These are phyloP conservation scores for Talaromyces sp. DNA, from an alignment of 2,329 filamentous ascomycete species.

Conservation along the genomic window DNA sequence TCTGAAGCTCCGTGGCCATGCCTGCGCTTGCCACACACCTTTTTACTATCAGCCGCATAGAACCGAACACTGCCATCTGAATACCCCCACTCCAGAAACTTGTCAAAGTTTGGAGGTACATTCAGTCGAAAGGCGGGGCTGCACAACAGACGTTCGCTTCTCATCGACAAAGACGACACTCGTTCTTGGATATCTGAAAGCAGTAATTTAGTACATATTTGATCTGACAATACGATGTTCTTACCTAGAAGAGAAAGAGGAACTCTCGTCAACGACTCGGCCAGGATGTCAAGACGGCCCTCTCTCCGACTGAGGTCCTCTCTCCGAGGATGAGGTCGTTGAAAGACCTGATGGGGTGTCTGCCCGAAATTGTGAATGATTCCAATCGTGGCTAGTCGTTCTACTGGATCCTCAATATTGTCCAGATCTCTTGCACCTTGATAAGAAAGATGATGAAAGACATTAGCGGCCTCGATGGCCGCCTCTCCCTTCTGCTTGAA, in stretches of 20 bases:
- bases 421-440: constrained; percentile 91
- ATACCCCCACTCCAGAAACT: constrained; percentile 94
- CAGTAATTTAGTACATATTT: neutral
- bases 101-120: constrained; percentile 80
- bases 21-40: constrained; percentile 45
- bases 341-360: constrained; percentile 92
- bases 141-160: constrained; percentile 77
- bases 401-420: constrained; percentile 80
- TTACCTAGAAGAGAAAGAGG: constrained; percentile 71
- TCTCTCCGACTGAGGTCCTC: constrained; percentile 64
- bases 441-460: constrained; percentile 95
- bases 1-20: neutral
- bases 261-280: constrained; percentile 71
- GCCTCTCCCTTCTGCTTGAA: constrained; percentile 91
- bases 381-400: constrained; percentile 82
- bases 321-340: constrained; percentile 70
- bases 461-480: constrained; percentile 85
- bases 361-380: constrained; percentile 99
- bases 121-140: constrained; percentile 82
- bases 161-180: constrained; percentile 73
- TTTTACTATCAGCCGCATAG: constrained; percentile 77
- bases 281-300: constrained; percentile 71
- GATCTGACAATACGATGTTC: constrained; percentile 16
- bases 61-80: constrained; percentile 90
- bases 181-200: constrained; percentile 65